phyloP scores from a whole-genome alignment of 2,329 filamentous ascomycete genomes.

The Colletotrichum somersetense region DNA sequence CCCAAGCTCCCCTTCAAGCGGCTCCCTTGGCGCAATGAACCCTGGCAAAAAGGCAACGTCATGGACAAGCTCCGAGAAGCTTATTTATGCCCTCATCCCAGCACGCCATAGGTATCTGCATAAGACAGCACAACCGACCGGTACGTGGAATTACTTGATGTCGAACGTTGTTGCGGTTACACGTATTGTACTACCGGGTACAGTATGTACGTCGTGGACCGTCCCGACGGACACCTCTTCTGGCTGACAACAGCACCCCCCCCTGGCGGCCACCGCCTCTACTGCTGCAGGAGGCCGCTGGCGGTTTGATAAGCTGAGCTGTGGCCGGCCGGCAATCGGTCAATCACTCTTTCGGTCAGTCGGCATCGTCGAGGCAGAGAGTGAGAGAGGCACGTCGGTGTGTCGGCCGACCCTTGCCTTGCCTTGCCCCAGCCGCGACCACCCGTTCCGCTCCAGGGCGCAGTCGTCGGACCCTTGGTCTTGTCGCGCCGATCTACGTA shows the following conservation, averaged over 20 bases:
- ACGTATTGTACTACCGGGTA: no score
- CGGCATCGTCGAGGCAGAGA: not conserved
- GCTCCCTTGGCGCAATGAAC: no score
- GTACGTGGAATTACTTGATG: not conserved
- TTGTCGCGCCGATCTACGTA: slow-evolving; percentile 18
- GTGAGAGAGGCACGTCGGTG: not conserved
- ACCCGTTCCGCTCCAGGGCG: slow-evolving; percentile 7
- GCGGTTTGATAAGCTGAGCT: not conserved
- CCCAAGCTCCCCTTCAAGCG: not conserved
- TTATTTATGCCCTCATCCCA: slow-evolving; percentile 37
- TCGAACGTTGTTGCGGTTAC: no score
- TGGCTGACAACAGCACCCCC: not conserved
- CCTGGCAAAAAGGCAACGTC: slow-evolving; percentile 16
- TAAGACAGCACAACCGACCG: no score
- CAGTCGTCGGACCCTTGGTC: slow-evolving; percentile 1
- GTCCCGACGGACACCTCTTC: not conserved
- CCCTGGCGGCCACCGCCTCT: not conserved
- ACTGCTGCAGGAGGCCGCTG: slow-evolving; percentile 29
- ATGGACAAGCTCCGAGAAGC: slow-evolving; percentile 34
- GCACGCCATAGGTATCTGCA: slow-evolving; percentile 27
- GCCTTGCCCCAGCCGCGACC: not conserved
- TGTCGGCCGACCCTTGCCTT: slow-evolving; percentile 9
- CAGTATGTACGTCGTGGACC: no score
- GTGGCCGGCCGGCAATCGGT: not conserved
- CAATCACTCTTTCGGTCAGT: not conserved